Evolutionary conservation across 192 early-diverging fungal genomes (phyloP), one percentile per base, ranked within the genome.

Genomic region (Coemansia sp.): DNA sequence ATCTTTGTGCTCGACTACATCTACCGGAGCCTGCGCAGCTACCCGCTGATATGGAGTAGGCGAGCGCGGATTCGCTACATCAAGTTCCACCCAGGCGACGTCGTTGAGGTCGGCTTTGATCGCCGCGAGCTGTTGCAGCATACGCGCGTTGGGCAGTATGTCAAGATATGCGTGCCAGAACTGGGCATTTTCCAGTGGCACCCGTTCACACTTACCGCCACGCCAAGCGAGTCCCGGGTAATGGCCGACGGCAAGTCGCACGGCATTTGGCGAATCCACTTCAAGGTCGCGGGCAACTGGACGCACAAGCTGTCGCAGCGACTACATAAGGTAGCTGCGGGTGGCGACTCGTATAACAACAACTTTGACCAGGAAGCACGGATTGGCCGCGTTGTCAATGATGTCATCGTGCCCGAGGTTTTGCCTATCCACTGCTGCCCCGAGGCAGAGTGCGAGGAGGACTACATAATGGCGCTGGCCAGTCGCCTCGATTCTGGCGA

Each of bases 101-200:
- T 89, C 37, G 85, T 91, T 9, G 91, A 94, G 77, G 83, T 92
- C 28, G 89, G 85, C 36, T 87, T 86, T 67, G 85, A 89, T 55
- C 87, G 86, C 39, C 79, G 81, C 21, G 73, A 85, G 63, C 58
- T 81, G 59, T 31, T 73, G 63, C 73, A 76, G 62, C 63, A 69
- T 45, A 88, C 93, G 18, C 61, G 62, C 11, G 60, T 74, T 33
- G 91, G 91, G 14, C 91, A 94, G 71, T 94, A 91, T 66, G 80
- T 94, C 62, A 92, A 90, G 55, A 71, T 94, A 50, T 86, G 84
- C 73, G 85, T 88, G 33, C 93, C 93, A 8, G 85, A 89, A 64
- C 84, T 93, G 11, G 88, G 89, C 3, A 73, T 82, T 5, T 84
- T 88, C 83, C 86, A 94, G 63, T 94, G 87, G 90, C 92, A 94